Evolutionary conservation across 768 basidiomycete species (phyloP).

Genomic region (Kwoniella sp.): DNA sequence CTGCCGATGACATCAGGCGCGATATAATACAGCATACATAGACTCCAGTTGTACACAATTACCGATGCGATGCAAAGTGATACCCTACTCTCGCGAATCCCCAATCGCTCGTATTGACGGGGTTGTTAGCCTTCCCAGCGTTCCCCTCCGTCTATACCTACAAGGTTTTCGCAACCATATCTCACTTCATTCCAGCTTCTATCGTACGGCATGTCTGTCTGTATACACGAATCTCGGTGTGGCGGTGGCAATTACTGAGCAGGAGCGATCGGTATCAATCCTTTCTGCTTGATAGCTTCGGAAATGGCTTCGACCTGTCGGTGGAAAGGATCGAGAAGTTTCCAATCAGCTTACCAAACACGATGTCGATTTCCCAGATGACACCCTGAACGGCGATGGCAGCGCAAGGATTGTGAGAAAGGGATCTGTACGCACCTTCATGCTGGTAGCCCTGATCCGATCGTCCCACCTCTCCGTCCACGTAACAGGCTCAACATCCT

Average conservation of each 20-base stretch:
- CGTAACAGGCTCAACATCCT: slow-evolving; percentile 73
- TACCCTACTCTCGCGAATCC: not conserved
- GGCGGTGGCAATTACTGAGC: not conserved
- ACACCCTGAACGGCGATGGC: not conserved
- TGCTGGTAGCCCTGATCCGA: slow-evolving; percentile 83
- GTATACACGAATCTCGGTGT: no score
- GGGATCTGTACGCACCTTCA: slow-evolving; percentile 65
- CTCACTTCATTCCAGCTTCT: no score
- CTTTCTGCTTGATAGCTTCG: slow-evolving; percentile 27
- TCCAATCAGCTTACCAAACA: not conserved
- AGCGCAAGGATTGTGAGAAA: not conserved
- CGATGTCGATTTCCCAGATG: no score
- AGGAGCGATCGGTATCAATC: slow-evolving; percentile 22
- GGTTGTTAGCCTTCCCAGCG: no score
- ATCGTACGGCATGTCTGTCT: no score
- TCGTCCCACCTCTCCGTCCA: slow-evolving; percentile 96
- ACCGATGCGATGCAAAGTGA: not conserved
- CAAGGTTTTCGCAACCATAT: no score
- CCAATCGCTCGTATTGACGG: no score
- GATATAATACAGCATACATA: not conserved
- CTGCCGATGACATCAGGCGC: not conserved
- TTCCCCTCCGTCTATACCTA: no score
- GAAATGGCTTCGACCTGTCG: slow-evolving; percentile 30
- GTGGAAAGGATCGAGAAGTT: not conserved
- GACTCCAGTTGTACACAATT: not conserved